Base-by-base conservation (phyloP, 78 protist genomes). In the Dictyostelium firmibasis region DNA sequence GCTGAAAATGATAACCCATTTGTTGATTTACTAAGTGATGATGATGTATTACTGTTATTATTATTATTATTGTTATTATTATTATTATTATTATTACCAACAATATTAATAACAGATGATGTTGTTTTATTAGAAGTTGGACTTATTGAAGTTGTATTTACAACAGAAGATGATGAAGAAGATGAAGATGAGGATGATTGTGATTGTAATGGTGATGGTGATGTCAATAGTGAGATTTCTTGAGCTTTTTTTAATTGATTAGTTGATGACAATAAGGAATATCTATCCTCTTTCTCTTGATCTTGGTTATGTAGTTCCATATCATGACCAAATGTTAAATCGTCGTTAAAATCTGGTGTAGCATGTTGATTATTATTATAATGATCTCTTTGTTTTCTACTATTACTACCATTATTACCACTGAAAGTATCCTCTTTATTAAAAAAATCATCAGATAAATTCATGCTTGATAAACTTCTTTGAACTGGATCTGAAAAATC, bases 401-500 rank as follows among this genome's bases (percentile, higher is more conserved):
- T 31, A 31, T 29, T 14, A 31, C 20, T 11, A 70, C 9, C 4
- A 31, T 31, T 10, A 31, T 31, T 31, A 31, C 33, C 14, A 27
- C n/a, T 70, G 14, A 31, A 29, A 27, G 6, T 4, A 14, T 70
- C 41, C 11, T 31, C 43, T 10, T 31, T 29, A 31, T 76, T 41
- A 76, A n/a, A 38, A 76, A 44, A 79, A 10, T 79, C 11, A 76
- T 38, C 86, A 3, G 44, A 9, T 57, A 81, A 53, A 81, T 81
- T 81, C 69, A 81, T 81, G 29, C 43, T 29, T 33, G 93, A 87
- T 64, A 81, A 38, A 60, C 86, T 78, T 57, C 85, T 77, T 16
- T 87, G 84, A 41, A 87, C 33, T 18, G 86, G 86, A 33, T 87
- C 93, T 86, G 92, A 44, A 4, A 87, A 53, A 87, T 87, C 93